Percentiles rank a stretch among this genome's conserved stretches.
Evolutionary conservation across 768 basidiomycete genomes (phyloP).

Genomic region (Rhodotorula diobovata): DNA sequence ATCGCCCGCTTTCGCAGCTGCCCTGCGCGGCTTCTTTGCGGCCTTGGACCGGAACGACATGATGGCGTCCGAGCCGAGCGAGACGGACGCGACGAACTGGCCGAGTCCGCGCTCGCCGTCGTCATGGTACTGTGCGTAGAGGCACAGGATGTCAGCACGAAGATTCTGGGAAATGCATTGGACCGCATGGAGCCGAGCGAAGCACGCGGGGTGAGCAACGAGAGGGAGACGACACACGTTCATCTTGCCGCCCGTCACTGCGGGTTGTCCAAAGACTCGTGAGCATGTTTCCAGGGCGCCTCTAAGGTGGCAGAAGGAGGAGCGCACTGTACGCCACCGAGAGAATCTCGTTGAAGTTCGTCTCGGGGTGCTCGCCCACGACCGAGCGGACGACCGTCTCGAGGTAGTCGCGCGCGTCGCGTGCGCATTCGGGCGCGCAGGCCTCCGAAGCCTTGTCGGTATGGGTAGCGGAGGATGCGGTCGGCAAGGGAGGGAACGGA

Average conservation of each 20-base stretch:
- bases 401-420: constrained; percentile 16
- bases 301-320: too few species aligned
- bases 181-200: neutral
- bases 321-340: constrained; percentile 32
- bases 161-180: too few species aligned
- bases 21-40: constrained; percentile 4
- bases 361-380: neutral
- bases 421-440: constrained; percentile 22
- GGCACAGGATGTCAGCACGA: neutral
- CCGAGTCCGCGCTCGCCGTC: constrained; percentile 47
- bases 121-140: constrained; percentile 42
- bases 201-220: neutral
- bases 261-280: too few species aligned
- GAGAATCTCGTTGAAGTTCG: constrained; percentile 46
- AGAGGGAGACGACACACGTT: neutral
- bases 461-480: neutral
- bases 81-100: constrained; percentile 43
- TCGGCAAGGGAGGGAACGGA: constrained; percentile 31
- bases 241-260: constrained; percentile 36
- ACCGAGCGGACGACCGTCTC: constrained; percentile 21
- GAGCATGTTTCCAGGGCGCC: too few species aligned
- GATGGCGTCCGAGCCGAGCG: constrained; percentile 44
- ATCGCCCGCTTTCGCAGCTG: neutral
- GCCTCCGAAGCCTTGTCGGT: neutral
- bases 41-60: constrained; percentile 44